These are phyloP conservation scores for Melanomma pulvis-pyrius DNA, from an alignment of 495 filamentous ascomycete species.

Conservation along the genomic window DNA sequence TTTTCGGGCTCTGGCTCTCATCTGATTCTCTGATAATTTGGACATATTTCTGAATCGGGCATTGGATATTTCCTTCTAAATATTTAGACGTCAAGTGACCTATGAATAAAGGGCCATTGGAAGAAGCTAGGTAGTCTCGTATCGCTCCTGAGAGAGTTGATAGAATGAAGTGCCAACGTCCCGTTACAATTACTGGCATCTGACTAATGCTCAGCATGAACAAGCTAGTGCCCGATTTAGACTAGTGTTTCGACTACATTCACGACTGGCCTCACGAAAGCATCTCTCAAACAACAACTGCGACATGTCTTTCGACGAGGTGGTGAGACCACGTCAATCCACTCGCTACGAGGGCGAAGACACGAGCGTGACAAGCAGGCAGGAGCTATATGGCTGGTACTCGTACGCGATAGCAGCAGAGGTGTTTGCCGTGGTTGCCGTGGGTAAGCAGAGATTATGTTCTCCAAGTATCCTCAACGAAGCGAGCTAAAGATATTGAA, in stretches of 20 bases:
- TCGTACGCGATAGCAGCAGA: slow-evolving; percentile 28
- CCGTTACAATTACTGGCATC: too few species aligned
- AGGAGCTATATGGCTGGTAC: slow-evolving; percentile 30
- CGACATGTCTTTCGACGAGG: slow-evolving; percentile 26
- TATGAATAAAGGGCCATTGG: too few species aligned
- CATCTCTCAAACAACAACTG: background rate
- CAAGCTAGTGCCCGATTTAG: background rate
- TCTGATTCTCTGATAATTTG: too few species aligned
- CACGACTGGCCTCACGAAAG: background rate
- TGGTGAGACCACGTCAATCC: slow-evolving; percentile 1
- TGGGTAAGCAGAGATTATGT: slow-evolving; percentile 13
- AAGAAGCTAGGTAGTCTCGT: too few species aligned
- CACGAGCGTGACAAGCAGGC: slow-evolving; percentile 16
- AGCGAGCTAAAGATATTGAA: background rate
- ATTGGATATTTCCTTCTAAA: too few species aligned
- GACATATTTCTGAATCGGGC: too few species aligned
- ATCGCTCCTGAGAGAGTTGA: too few species aligned
- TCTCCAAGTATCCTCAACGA: background rate
- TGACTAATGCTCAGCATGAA: background rate
- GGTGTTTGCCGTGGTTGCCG: slow-evolving; percentile 33
- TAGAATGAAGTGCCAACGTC: too few species aligned
- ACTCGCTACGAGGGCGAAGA: slow-evolving; percentile 21
- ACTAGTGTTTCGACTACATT: background rate
- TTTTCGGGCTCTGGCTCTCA: too few species aligned
- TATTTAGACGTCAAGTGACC: too few species aligned